A percentile compares a stretch with the other conserved stretches of the same genome.
These are phyloP conservation scores for Dioszegia aurantiaca DNA, from an alignment of 768 basidiomycete genomes.

Conservation along the genomic window DNA sequence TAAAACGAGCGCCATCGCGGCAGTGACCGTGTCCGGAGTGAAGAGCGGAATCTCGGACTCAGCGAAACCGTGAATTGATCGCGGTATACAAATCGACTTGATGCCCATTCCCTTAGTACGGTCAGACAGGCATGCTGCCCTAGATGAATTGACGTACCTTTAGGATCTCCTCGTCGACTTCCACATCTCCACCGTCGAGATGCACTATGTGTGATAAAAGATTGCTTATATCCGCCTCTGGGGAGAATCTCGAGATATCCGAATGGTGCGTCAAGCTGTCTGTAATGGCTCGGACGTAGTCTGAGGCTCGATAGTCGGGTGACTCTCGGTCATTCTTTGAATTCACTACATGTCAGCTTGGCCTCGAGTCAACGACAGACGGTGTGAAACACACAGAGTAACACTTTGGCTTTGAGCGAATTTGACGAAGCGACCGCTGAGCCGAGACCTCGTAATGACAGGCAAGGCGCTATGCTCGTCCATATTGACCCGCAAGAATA, in stretches of 20 bases:
- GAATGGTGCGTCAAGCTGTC: constrained; percentile 62
- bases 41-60: constrained; percentile 34
- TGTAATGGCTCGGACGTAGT: constrained; percentile 78
- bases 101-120: constrained; percentile 31
- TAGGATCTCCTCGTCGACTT: constrained; percentile 63
- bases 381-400: constrained; percentile 64
- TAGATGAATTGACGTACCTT: constrained; percentile 57
- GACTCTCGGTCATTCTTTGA: constrained; percentile 86
- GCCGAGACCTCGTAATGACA: constrained; percentile 78
- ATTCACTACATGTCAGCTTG: constrained; percentile 62
- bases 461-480: constrained; percentile 92
- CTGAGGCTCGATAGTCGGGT: constrained; percentile 72
- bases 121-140: not conserved
- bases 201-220: constrained; percentile 68
- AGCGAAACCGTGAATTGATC: constrained; percentile 13
- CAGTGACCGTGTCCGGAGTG: constrained; percentile 34
- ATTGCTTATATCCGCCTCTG: constrained; percentile 56
- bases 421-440: constrained; percentile 70
- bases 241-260: constrained; percentile 43
- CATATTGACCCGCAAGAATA: constrained; percentile 93
- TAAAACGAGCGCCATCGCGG: constrained; percentile 31
- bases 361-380: constrained; percentile 2
- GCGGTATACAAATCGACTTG: constrained; percentile 33
- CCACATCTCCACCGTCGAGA: constrained; percentile 63
- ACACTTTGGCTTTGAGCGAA: constrained; percentile 70